These are phyloP conservation scores for Dothistroma septosporum DNA, from an alignment of 2,329 filamentous ascomycete genomes.

Conservation along the genomic window DNA sequence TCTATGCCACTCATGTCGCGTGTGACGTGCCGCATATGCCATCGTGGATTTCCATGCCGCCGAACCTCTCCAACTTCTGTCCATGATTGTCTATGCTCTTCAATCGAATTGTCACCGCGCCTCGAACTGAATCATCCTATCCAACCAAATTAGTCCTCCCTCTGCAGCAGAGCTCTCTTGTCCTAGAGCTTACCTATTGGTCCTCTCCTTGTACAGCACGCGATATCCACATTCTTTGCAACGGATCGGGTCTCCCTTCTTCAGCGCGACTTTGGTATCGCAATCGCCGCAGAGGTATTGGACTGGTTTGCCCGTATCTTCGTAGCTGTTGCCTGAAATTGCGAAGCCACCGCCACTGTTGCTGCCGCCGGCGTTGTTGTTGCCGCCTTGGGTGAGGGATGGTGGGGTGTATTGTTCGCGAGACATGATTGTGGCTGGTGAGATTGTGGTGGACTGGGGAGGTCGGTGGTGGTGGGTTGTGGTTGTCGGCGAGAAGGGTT, in stretches of 20 bases:
- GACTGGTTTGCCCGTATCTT: conserved; percentile 44
- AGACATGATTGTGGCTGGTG: conserved; percentile 29
- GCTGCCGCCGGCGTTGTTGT: conserved; percentile 21
- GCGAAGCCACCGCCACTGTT: conserved; percentile 26
- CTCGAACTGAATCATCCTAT: conserved; percentile 97
- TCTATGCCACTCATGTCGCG: neutral
- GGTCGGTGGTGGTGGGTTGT: neutral
- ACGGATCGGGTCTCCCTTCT: conserved; percentile 73
- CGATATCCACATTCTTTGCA: conserved; percentile 93
- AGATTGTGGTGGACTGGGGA: neutral
- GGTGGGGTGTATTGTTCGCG: conserved; percentile 77
- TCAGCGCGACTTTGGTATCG: conserved; percentile 69
- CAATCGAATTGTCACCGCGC: conserved; percentile 57
- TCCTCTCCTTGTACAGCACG: conserved; percentile 95
- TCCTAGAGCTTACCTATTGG: conserved; percentile 70
- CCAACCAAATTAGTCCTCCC: neutral
- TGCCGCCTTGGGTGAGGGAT: conserved; percentile 43
- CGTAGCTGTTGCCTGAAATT: conserved; percentile 58
- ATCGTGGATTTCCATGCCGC: too few species aligned
- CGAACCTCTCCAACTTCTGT: too few species aligned
- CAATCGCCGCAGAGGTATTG: conserved; percentile 72
- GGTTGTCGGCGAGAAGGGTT: neutral
- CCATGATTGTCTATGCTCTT: too few species aligned
- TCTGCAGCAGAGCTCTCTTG: neutral
- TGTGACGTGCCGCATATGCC: too few species aligned